Conservation (phyloP, 2,329 filamentous ascomycete genomes). For the Alternaria hordeiaustralica region DNA sequence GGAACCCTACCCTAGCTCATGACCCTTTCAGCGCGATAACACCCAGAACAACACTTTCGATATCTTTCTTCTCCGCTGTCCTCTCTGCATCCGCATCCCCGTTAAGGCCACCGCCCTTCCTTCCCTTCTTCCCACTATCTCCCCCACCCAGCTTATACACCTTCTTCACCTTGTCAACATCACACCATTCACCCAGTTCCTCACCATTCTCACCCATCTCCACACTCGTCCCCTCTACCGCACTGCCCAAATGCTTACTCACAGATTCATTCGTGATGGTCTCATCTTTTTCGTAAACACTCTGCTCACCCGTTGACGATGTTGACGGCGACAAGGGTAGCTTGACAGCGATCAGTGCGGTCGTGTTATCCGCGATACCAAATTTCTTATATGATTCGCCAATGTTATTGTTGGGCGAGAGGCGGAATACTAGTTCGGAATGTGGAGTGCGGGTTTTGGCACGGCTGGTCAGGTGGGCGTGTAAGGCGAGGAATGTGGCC, state of each 20-base stretch:
- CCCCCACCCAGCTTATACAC: conserved; percentile 79
- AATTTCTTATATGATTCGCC: conserved; percentile 89
- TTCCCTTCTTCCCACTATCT: conserved; percentile 51
- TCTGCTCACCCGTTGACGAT: not conserved
- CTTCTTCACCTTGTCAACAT: conserved; percentile 73
- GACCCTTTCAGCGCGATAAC: conserved; percentile 78
- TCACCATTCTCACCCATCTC: conserved; percentile 23
- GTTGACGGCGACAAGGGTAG: conserved; percentile 57
- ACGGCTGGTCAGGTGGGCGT: conserved; percentile 64
- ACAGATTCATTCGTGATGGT: conserved; percentile 34
- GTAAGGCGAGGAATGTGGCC: conserved; percentile 78
- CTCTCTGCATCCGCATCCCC: conserved; percentile 39
- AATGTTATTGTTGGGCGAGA: conserved; percentile 89
- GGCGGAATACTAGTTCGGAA: conserved; percentile 81
- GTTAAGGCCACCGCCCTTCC: conserved; percentile 42
- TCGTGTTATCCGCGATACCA: conserved; percentile 76
- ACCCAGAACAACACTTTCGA: conserved; percentile 74
- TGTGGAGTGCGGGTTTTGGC: conserved; percentile 82
- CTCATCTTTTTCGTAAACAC: conserved; percentile 1
- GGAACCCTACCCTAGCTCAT: conserved; percentile 23
- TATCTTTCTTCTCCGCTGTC: conserved; percentile 57
- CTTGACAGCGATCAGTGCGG: conserved; percentile 80
- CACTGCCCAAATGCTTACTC: conserved; percentile 28
- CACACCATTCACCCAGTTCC: conserved; percentile 59
- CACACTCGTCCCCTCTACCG: conserved; percentile 36